Conservation (phyloP, 179 eudicot genomes). For the Monotropa hypopitys region DNA sequence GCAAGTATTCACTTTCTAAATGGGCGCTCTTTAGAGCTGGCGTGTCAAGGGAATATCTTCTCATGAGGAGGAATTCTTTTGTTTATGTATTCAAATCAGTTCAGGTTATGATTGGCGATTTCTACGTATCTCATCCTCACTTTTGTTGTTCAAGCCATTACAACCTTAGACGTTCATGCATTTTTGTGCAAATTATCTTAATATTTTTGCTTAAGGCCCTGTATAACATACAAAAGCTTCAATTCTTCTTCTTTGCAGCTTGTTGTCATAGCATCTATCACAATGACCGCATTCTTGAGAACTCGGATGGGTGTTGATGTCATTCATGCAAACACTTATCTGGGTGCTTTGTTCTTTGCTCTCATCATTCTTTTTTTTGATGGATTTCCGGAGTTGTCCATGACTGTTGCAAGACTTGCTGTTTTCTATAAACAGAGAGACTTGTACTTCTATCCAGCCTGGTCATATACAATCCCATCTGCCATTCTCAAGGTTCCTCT, state of each 20-base stretch:
- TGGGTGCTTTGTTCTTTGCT: conserved; percentile 69
- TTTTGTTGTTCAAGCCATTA: neutral
- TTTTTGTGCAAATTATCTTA: neutral
- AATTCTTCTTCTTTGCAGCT: conserved; percentile 35
- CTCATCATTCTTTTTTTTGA: conserved; percentile 57
- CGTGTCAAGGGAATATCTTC: conserved; percentile 60
- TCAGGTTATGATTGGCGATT: conserved; percentile 34
- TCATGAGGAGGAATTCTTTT: conserved; percentile 64
- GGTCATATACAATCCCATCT: conserved; percentile 81
- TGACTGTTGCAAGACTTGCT: conserved; percentile 64
- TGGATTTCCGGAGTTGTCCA: conserved; percentile 51
- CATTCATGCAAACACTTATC: conserved; percentile 50
- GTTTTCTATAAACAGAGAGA: conserved; percentile 82
- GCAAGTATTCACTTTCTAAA: conserved; percentile 49
- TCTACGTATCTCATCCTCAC: neutral
- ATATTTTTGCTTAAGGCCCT: neutral
- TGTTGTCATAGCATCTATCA: conserved; percentile 36
- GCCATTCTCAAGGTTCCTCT: conserved; percentile 60
- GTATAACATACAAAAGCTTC: neutral
- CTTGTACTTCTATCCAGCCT: conserved; percentile 72
- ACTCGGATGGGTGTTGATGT: conserved; percentile 54
- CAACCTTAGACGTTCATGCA: neutral
- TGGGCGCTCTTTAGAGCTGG: conserved; percentile 65
- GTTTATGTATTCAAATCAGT: conserved; percentile 44
- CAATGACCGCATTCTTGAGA: conserved; percentile 65